These are phyloP conservation scores for Odonthalia washingtoniensis DNA, from an alignment of 31 red algal genomes.

Conservation along the genomic window DNA sequence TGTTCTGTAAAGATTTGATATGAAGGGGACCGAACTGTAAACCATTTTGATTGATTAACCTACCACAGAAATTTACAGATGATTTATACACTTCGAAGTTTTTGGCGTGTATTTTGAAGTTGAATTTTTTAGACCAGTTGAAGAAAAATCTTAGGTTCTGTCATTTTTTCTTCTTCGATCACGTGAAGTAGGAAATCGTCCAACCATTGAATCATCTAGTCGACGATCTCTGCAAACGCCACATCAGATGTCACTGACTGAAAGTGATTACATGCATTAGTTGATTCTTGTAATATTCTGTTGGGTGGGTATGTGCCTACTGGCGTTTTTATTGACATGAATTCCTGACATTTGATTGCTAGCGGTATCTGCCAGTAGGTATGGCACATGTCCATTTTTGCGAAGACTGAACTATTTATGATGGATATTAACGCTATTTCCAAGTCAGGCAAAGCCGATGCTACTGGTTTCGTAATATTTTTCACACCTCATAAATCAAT, in stretches of 20 bases:
- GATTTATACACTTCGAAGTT: background rate
- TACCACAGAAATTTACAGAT: background rate
- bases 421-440: conserved; percentile 11
- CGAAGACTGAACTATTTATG: background rate
- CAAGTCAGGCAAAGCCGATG: conserved; percentile 27
- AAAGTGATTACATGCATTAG: conserved; percentile 49
- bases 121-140: background rate
- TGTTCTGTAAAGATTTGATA: too few relatives aligned
- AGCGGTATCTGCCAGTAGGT: conserved; percentile 45
- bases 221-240: background rate
- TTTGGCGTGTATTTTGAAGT: background rate
- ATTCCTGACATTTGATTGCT: conserved; percentile 27
- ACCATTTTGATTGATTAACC: background rate
- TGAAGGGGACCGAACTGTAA: background rate
- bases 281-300: conserved; percentile 16
- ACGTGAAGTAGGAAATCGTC: conserved; percentile 40
- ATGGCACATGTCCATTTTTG: conserved; percentile 36
- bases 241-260: background rate
- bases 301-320: conserved; percentile 9
- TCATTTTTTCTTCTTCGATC: conserved; percentile 10
- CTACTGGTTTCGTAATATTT: background rate
- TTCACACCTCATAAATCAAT: conserved; percentile 26
- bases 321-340: conserved; percentile 30
- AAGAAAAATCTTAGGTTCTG: background rate
- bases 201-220: conserved; percentile 40